Conservation (phyloP, 2,329 filamentous ascomycete genomes). For the Mycocentrospora acerina region DNA sequence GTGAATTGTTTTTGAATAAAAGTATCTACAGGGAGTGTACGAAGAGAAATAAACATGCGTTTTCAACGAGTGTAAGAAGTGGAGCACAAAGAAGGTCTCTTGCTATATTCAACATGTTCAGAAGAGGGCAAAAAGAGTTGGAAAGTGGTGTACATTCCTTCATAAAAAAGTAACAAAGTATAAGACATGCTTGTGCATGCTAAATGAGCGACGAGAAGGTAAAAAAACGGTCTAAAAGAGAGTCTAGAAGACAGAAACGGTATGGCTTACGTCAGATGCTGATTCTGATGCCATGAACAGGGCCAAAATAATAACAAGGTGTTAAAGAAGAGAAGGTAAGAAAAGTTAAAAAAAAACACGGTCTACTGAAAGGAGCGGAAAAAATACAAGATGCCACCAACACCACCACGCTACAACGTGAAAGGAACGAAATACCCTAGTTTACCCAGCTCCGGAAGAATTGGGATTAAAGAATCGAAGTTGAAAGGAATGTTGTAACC, state of each 20-base stretch:
- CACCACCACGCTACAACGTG: constrained; percentile 9
- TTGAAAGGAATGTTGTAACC: background rate
- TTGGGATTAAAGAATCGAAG: background rate
- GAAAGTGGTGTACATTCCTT: constrained; percentile 2
- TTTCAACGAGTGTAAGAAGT: constrained; percentile 22
- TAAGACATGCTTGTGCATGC: constrained; percentile 1
- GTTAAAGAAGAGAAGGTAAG: too few relatives aligned
- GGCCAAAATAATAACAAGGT: background rate
- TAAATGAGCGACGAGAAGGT: constrained; percentile 2
- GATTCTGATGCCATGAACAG: constrained; percentile 1
- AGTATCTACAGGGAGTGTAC: background rate
- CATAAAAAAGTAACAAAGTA: background rate
- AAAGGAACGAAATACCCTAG: constrained; percentile 4
- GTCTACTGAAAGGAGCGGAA: constrained; percentile 18
- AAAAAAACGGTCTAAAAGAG: background rate
- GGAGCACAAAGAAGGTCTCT: constrained; percentile 1
- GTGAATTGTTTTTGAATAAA: background rate
- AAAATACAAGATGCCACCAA: constrained; percentile 16
- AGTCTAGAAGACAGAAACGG: background rate
- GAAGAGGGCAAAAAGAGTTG: constrained; percentile 4
- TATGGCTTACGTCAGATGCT: background rate
- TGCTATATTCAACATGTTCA: constrained; percentile 2
- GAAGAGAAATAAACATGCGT: constrained; percentile 5
- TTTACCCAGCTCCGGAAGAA: background rate
- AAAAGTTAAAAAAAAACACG: background rate